Percentiles rank a stretch among this genome's conserved stretches.
Evolutionary conservation across 2,329 filamentous ascomycete genomes (phyloP).

Genomic region (Ophiostoma sp.): DNA sequence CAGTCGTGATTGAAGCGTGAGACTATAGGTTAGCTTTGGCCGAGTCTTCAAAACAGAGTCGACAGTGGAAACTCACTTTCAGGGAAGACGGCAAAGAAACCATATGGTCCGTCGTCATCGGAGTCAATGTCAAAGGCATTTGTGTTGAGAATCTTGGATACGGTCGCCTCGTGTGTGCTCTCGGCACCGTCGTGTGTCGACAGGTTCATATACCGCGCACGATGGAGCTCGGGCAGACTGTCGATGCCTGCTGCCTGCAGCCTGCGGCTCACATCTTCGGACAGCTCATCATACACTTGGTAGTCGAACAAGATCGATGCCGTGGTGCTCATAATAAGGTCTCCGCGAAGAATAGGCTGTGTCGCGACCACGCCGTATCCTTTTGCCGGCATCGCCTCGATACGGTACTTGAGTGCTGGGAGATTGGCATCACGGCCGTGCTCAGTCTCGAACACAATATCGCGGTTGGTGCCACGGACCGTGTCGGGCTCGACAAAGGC

Average conservation of each 20-base stretch:
- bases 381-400: slow-evolving; percentile 38
- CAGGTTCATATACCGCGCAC: slow-evolving; percentile 34
- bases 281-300: slow-evolving; percentile 33
- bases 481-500: slow-evolving; percentile 31
- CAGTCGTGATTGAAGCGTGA: slow-evolving; percentile 44
- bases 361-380: slow-evolving; percentile 37
- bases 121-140: slow-evolving; percentile 39
- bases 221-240: slow-evolving; percentile 32
- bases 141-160: slow-evolving; percentile 36
- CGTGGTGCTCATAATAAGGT: slow-evolving; percentile 38
- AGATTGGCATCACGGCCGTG: slow-evolving; percentile 14
- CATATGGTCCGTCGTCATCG: slow-evolving; percentile 30
- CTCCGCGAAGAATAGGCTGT: slow-evolving; percentile 34
- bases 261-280: slow-evolving; percentile 28
- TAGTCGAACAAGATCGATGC: slow-evolving; percentile 39
- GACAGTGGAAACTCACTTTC: not conserved
- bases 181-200: slow-evolving; percentile 34
- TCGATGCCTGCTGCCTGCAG: slow-evolving; percentile 34
- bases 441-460: slow-evolving; percentile 28
- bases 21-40: slow-evolving; percentile 27
- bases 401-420: slow-evolving; percentile 28
- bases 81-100: slow-evolving; percentile 35
- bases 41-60: not conserved
- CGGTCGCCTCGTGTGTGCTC: slow-evolving; percentile 28
- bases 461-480: slow-evolving; percentile 29